phyloP scores from a whole-genome alignment of 371 early-diverging fungal genomes.

The Mortierella sp. region DNA sequence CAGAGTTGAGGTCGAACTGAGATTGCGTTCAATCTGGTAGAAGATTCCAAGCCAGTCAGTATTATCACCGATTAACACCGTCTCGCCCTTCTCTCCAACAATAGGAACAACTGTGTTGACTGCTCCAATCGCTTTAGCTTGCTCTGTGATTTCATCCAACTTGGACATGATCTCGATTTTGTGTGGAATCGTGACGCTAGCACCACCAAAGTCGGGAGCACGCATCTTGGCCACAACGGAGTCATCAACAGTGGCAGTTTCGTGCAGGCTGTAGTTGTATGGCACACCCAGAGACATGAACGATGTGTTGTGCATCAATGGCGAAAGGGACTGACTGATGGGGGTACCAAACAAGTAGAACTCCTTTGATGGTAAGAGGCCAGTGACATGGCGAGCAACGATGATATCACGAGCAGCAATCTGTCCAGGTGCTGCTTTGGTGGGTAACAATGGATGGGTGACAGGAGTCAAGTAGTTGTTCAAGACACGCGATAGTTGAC shows the following conservation, averaged over 20 bases:
- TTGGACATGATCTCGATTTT: slow-evolving; percentile 87
- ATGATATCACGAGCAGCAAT: slow-evolving; percentile 88
- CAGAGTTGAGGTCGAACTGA: slow-evolving; percentile 37
- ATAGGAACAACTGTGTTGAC: slow-evolving; percentile 86
- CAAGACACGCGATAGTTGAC: slow-evolving; percentile 90
- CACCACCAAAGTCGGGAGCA: slow-evolving; percentile 89
- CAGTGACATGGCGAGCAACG: slow-evolving; percentile 75
- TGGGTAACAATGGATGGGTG: slow-evolving; percentile 86
- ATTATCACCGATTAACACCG: slow-evolving; percentile 86
- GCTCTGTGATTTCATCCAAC: slow-evolving; percentile 77
- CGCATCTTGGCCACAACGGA: slow-evolving; percentile 71
- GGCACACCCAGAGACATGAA: slow-evolving; percentile 90
- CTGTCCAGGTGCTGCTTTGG: slow-evolving; percentile 95
- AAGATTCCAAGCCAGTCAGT: slow-evolving; percentile 96
- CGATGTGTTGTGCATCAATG: slow-evolving; percentile 92
- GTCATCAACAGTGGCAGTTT: slow-evolving; percentile 72
- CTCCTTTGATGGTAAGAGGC: slow-evolving; percentile 71
- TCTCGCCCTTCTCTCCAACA: slow-evolving; percentile 56
- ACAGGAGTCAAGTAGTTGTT: slow-evolving; percentile 93
- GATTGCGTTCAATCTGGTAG: slow-evolving; percentile 69
- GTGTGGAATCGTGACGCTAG: slow-evolving; percentile 95
- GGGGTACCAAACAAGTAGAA: slow-evolving; percentile 95
- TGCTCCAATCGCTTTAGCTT: slow-evolving; percentile 90
- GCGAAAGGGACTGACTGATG: slow-evolving; percentile 91
- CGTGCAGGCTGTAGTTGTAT: slow-evolving; percentile 79